Conservation (phyloP, 306 rosid genomes). For the Vigna radiata region DNA sequence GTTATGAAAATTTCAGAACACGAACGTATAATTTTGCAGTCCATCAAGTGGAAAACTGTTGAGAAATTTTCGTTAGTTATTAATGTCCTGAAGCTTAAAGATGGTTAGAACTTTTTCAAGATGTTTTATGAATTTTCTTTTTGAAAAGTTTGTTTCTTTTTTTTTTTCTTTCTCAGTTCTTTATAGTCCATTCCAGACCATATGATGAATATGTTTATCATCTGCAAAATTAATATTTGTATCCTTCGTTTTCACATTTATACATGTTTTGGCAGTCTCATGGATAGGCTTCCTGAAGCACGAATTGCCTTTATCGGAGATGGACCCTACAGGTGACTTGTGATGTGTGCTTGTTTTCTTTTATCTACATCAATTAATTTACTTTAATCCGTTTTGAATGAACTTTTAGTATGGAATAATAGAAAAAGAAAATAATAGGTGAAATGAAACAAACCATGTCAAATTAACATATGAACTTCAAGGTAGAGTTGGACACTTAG, state of each 20-base stretch:
- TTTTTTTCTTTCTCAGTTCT: constrained; percentile 9
- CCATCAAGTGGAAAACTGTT: neutral
- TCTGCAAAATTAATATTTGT: constrained; percentile 11
- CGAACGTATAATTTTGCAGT: neutral
- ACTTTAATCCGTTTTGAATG: neutral
- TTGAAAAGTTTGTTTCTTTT: neutral
- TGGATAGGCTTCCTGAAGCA: constrained; percentile 93
- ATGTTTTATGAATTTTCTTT: constrained; percentile 3
- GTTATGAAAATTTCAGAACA: constrained; percentile 20
- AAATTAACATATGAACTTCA: neutral
- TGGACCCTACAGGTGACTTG: constrained; percentile 91
- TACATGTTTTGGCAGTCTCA: constrained; percentile 66
- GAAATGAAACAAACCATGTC: neutral
- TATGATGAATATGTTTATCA: neutral
- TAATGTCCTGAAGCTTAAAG: constrained; percentile 28
- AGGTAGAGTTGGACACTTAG: neutral
- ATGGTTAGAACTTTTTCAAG: constrained; percentile 31
- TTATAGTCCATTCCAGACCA: neutral
- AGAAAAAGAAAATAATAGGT: neutral
- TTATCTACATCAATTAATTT: neutral
- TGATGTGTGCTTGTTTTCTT: constrained; percentile 12
- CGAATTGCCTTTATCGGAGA: constrained; percentile 94
- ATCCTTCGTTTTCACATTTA: constrained; percentile 42
- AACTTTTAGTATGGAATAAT: neutral
- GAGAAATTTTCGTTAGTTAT: constrained; percentile 19